phyloP scores from a whole-genome alignment of 371 early-diverging fungal species.

The Ordospora colligata region DNA sequence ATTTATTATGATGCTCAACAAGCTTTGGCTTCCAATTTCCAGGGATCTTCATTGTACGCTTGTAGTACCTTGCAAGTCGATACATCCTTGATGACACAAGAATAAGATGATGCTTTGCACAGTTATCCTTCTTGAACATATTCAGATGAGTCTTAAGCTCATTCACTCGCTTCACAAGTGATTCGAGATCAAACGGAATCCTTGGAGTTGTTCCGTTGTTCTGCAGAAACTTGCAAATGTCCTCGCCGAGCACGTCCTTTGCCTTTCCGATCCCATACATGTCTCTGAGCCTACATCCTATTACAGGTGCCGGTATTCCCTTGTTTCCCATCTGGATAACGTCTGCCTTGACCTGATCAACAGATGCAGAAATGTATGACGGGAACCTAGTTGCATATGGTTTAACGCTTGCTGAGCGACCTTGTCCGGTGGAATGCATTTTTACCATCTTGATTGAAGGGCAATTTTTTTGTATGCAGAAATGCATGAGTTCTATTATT shows the following conservation, averaged over 20 bases:
- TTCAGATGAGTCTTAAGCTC: constrained; percentile 96
- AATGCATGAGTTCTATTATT: too few relatives aligned
- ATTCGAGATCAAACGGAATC: constrained; percentile 97
- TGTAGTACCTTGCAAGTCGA: constrained; percentile 98
- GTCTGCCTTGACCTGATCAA: constrained; percentile 86
- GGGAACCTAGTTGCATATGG: constrained; percentile 95
- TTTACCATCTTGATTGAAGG: constrained; percentile 55
- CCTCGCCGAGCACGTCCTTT: constrained; percentile 81
- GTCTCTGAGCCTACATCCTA: constrained; percentile 95
- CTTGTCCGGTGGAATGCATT: constrained; percentile 68
- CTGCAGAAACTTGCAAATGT: constrained; percentile 81
- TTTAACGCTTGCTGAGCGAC: constrained; percentile 89
- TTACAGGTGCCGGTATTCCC: constrained; percentile 93
- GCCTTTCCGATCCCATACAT: constrained; percentile 92
- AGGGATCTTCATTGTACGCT: constrained; percentile 84
- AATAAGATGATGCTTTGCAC: constrained; percentile 96
- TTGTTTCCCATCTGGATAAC: constrained; percentile 97
- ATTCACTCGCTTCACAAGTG: constrained; percentile 97
- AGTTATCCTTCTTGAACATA: constrained; percentile 93
- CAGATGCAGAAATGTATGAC: constrained; percentile 85
- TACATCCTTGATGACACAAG: constrained; percentile 93
- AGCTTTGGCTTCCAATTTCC: constrained; percentile 78
- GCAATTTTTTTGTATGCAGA: constrained; percentile 8
- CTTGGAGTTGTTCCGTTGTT: constrained; percentile 81
- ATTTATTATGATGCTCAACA: constrained; percentile 25